phyloP scores from a whole-genome alignment of 2,329 filamentous ascomycete genomes.

The Scopulariopsis brevicaulis region DNA sequence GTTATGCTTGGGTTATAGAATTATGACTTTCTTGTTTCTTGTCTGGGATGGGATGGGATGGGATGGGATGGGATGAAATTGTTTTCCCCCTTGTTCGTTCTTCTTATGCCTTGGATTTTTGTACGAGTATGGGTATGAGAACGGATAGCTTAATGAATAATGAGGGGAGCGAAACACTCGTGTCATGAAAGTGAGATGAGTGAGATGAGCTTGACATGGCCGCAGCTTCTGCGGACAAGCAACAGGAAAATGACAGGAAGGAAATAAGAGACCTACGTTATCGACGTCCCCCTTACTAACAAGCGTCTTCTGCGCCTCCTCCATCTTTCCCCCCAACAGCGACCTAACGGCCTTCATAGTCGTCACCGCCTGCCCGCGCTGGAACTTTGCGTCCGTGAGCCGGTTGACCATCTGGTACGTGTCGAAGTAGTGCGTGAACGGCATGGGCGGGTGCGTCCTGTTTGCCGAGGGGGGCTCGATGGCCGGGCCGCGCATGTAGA shows the following conservation, averaged over 20 bases:
- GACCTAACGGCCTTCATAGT: constrained; percentile 86
- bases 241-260: neutral
- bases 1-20: too few relatives aligned
- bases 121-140: neutral
- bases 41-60: too few relatives aligned
- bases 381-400: constrained; percentile 60
- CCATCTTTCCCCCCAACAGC: constrained; percentile 67
- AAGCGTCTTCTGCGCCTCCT: constrained; percentile 66
- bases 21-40: too few relatives aligned
- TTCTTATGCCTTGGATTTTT: constrained; percentile 26
- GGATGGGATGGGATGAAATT: too few relatives aligned
- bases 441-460: constrained; percentile 22
- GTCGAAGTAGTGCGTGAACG: constrained; percentile 94
- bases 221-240: neutral
- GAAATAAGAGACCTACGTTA: constrained; percentile 39
- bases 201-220: neutral
- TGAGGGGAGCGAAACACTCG: neutral
- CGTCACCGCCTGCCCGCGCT: constrained; percentile 62
- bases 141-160: neutral
- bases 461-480: neutral
- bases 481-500: constrained; percentile 2
- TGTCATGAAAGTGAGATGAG: neutral
- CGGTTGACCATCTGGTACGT: constrained; percentile 81
- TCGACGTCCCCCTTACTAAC: constrained; percentile 89
- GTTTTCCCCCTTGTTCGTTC: neutral